Base-by-base conservation (phyloP, 768 basidiomycete genomes). In the Hygrophoropsis aurantiaca region DNA sequence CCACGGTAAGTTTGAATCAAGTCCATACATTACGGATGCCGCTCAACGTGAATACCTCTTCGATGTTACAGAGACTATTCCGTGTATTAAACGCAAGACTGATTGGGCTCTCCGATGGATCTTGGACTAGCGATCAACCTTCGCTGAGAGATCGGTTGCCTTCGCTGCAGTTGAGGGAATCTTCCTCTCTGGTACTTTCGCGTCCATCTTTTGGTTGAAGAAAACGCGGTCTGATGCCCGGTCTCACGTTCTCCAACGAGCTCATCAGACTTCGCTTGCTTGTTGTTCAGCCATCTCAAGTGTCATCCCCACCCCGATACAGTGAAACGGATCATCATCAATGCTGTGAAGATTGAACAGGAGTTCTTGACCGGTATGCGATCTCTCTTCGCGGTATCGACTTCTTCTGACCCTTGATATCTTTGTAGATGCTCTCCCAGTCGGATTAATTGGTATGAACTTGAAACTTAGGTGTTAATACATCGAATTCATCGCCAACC, bases 151-250 rank as follows among this genome's bases (percentile, higher is more conserved):
- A 19, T 73, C 97, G 4, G 77, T 97, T 38, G 94, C 94, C 3
- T 97, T 97, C 58, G 93, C 94, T 6, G 92, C 93, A 2, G 93
- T 97, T 15, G 94, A 97, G 62, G 94, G 94, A 26, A 90, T 97
- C 45, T 98, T 97, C 74, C 91, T 98, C 69, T 94, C 91, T 0
- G 93, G 90, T 4, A 90, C 88, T 1, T 94, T 94, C 54, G 91
- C 94, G 0, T 81, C 90, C 33, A 93, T 97, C 55, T 97, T 97
- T 68, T 97, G 94, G 94, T 60, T 97, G 51, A 97, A 97, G 81
- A 78, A 97, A 97, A 70, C 82, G 94, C 7, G 94, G 94, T 7
- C 75, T 97, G n/a, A 94, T 97, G 93, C 92, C 94, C 21, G 94
- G 94, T 18, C 74, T 97, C 23, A 94, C 94, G 0, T 97, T 94